Conservation (phyloP, 495 filamentous ascomycete species). For the Aspergillus conjunctus region DNA sequence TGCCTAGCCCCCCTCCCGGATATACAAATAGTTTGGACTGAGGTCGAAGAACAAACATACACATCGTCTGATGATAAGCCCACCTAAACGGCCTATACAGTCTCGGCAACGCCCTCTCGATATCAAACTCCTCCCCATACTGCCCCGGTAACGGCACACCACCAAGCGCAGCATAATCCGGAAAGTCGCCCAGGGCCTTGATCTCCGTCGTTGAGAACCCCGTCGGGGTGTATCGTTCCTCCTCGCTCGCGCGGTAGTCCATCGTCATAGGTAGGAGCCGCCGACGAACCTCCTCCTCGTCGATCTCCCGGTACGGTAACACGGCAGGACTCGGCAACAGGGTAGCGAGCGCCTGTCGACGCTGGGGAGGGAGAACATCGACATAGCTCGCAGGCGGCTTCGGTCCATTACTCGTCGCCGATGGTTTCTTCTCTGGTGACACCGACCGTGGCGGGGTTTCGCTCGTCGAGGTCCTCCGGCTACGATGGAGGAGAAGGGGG, state of each 20-base stretch:
- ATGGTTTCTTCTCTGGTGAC: conserved; percentile 52
- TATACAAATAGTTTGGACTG: background rate
- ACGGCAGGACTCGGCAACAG: conserved; percentile 24
- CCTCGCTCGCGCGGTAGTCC: conserved; percentile 42
- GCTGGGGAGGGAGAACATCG: conserved; percentile 58
- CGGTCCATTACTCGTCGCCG: conserved; percentile 21
- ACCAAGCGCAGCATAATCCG: conserved; percentile 76
- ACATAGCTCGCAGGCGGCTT: conserved; percentile 39
- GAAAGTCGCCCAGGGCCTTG: conserved; percentile 75
- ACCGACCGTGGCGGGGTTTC: conserved; percentile 59
- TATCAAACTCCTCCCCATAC: conserved; percentile 64
- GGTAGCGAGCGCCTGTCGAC: conserved; percentile 51
- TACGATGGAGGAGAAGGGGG: conserved; percentile 22
- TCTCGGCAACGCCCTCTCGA: conserved; percentile 64
- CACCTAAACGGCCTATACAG: conserved; percentile 83
- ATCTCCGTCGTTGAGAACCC: conserved; percentile 71
- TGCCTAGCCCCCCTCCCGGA: background rate
- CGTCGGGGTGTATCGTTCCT: conserved; percentile 55
- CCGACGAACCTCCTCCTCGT: conserved; percentile 36
- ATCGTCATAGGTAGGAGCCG: conserved; percentile 47
- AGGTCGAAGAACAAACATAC: conserved; percentile 51
- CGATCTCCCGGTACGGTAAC: conserved; percentile 27
- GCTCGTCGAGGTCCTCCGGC: conserved; percentile 42
- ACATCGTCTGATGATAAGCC: conserved; percentile 93
- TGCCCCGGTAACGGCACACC: conserved; percentile 75